These are phyloP conservation scores for Fusarium sterilihyphosum DNA, from an alignment of 2,329 filamentous ascomycete genomes.

Conservation along the genomic window DNA sequence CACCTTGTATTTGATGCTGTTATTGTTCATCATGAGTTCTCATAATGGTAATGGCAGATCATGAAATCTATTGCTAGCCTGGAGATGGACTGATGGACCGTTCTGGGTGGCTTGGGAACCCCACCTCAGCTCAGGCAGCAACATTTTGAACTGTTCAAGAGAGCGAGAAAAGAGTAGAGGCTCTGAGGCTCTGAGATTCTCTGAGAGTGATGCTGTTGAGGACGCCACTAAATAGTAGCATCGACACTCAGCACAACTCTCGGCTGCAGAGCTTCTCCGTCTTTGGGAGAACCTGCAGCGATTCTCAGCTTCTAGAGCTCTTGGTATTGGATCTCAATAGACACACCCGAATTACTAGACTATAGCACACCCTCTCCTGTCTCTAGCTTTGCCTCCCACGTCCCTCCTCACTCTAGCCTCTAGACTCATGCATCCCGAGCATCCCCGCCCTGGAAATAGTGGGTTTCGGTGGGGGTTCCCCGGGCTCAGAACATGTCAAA, in stretches of 20 bases:
- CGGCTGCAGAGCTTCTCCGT: not conserved
- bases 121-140: slow-evolving; percentile 35
- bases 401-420: slow-evolving; percentile 1
- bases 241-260: not conserved
- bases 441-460: slow-evolving; percentile 34
- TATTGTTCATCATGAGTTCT: slow-evolving; percentile 32
- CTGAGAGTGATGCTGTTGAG: not conserved
- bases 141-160: slow-evolving; percentile 14
- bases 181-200: not conserved
- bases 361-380: not conserved
- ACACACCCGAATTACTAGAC: not conserved
- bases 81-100: slow-evolving; percentile 11
- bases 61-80: slow-evolving; percentile 30
- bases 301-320: slow-evolving; percentile 31
- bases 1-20: not conserved
- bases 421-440: not conserved
- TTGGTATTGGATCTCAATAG: not conserved
- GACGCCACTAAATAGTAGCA: slow-evolving; percentile 16
- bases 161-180: not conserved
- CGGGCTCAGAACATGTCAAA: slow-evolving; percentile 15
- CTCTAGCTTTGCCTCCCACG: slow-evolving; percentile 1
- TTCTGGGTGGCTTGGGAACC: slow-evolving; percentile 23
- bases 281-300: not conserved
- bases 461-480: slow-evolving; percentile 34
- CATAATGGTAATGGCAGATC: slow-evolving; percentile 15